A percentile compares a stretch with the other conserved stretches of the same genome.
These are phyloP conservation scores for Phialocephala subalpina DNA, from an alignment of 2,329 filamentous ascomycete species.

Conservation along the genomic window DNA sequence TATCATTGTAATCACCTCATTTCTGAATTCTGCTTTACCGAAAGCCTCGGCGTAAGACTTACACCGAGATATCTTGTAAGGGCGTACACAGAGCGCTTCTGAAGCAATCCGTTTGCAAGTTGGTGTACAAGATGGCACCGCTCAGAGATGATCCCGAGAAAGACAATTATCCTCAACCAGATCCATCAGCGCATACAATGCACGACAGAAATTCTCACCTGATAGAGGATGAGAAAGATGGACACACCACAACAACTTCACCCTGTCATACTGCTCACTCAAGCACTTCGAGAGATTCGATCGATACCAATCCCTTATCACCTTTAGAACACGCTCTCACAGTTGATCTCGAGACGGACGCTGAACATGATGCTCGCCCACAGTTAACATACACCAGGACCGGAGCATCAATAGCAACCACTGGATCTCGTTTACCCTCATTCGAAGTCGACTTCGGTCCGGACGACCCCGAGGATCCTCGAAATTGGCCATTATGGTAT, in stretches of 20 bases:
- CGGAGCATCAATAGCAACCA: constrained; percentile 53
- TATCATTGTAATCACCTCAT: constrained; percentile 10
- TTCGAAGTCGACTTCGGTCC: constrained; percentile 79
- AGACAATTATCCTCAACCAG: constrained; percentile 24
- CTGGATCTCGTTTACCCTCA: constrained; percentile 57
- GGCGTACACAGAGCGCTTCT: not conserved
- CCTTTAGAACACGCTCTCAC: constrained; percentile 51
- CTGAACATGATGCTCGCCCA: constrained; percentile 47
- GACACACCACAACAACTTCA: constrained; percentile 22
- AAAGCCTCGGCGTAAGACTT: constrained; percentile 15
- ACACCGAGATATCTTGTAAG: not conserved
- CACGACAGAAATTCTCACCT: not conserved
- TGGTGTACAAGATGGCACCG: constrained; percentile 28
- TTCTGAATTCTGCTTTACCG: not conserved
- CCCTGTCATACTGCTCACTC: constrained; percentile 32
- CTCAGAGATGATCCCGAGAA: constrained; percentile 28
- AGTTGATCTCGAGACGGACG: constrained; percentile 48
- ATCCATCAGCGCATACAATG: constrained; percentile 6
- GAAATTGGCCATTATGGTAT: constrained; percentile 69
- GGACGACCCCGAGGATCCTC: constrained; percentile 69
- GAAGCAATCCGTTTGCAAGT: not conserved
- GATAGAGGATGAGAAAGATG: constrained; percentile 33
- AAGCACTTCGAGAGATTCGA: constrained; percentile 32
- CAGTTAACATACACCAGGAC: constrained; percentile 48
- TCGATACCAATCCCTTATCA: constrained; percentile 43